Evolutionary conservation across 768 basidiomycete species (phyloP).

Genomic region (Mrakia frigida): DNA sequence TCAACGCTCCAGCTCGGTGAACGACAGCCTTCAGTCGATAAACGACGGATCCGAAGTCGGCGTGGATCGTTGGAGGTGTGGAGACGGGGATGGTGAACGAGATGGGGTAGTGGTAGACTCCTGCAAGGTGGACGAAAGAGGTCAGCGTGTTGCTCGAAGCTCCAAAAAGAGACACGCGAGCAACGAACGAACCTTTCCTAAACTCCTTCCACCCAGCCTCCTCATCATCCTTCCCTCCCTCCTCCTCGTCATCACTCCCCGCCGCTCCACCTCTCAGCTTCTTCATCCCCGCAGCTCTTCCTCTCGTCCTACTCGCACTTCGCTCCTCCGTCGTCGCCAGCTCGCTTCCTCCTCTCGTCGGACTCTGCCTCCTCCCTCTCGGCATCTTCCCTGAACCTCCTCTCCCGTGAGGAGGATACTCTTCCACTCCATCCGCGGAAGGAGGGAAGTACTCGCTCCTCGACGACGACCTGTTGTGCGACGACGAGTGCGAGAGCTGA

Average conservation of each 20-base stretch:
- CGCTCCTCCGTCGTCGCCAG: conserved; percentile 33
- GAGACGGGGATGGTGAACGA: conserved; percentile 77
- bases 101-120: conserved; percentile 90
- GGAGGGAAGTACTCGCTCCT: background rate
- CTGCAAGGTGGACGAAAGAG: conserved; percentile 46
- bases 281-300: conserved; percentile 45
- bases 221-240: conserved; percentile 38
- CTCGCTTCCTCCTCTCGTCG: conserved; percentile 20
- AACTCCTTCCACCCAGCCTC: conserved; percentile 71
- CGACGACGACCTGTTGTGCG: conserved; percentile 22
- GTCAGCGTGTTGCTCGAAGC: background rate
- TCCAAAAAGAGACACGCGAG: background rate
- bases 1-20: conserved; percentile 76
- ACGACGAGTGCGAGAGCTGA: conserved; percentile 31
- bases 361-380: conserved; percentile 30
- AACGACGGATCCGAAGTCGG: conserved; percentile 66
- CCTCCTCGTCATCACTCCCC: conserved; percentile 37
- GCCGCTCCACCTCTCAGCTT: conserved; percentile 33
- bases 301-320: conserved; percentile 41
- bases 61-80: conserved; percentile 69
- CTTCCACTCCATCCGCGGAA: conserved; percentile 26
- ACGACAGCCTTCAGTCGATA: conserved; percentile 80
- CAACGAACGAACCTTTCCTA: conserved; percentile 59
- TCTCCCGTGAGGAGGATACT: conserved; percentile 37
- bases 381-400: conserved; percentile 38